A percentile compares a stretch with the other conserved stretches of the same genome.
These are phyloP conservation scores for Coemansia asiatica DNA, from an alignment of 192 early-diverging fungal species.

Conservation along the genomic window DNA sequence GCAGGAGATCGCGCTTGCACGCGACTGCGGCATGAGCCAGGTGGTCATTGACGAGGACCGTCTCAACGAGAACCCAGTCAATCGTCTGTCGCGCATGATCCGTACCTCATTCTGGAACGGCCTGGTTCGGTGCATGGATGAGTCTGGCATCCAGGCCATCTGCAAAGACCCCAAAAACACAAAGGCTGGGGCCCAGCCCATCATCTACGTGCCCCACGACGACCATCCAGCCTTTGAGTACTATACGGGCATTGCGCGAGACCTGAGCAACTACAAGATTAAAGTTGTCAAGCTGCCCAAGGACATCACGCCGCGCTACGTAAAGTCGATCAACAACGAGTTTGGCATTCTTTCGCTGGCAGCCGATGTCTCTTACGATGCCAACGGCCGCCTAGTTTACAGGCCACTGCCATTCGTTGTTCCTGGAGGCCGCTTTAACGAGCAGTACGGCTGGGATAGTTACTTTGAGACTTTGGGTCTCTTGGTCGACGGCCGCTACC, in stretches of 20 bases:
- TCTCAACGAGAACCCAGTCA: slow-evolving; percentile 92
- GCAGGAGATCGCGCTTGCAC: slow-evolving; percentile 91
- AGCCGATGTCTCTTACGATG: slow-evolving; percentile 53
- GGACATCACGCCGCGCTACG: slow-evolving; percentile 85
- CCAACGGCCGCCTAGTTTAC: slow-evolving; percentile 55
- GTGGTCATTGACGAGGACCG: slow-evolving; percentile 88
- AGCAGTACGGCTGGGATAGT: slow-evolving; percentile 99
- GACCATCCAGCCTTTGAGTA: slow-evolving; percentile 78
- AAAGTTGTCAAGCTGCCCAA: slow-evolving; percentile 80
- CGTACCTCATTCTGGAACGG: slow-evolving; percentile 95
- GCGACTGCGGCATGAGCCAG: slow-evolving; percentile 81
- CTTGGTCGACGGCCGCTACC: slow-evolving; percentile 78
- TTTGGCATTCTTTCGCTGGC: slow-evolving; percentile 90
- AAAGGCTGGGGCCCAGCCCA: slow-evolving; percentile 68
- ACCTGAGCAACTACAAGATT: slow-evolving; percentile 69
- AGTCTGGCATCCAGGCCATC: slow-evolving; percentile 83
- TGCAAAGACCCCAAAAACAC: slow-evolving; percentile 91
- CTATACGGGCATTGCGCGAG: slow-evolving; percentile 68
- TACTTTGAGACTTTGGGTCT: slow-evolving; percentile 93
- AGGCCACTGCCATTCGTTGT: slow-evolving; percentile 93
- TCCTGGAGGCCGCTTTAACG: slow-evolving; percentile 97
- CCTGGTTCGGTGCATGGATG: slow-evolving; percentile 83
- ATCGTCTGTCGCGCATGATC: slow-evolving; percentile 87
- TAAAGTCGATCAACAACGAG: slow-evolving; percentile 83
- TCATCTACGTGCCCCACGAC: slow-evolving; percentile 89